Percentiles rank a stretch among this genome's conserved stretches.
These are phyloP conservation scores for Stenogyne calaminthoides DNA, from an alignment of 305 asterid genomes.

Conservation along the genomic window DNA sequence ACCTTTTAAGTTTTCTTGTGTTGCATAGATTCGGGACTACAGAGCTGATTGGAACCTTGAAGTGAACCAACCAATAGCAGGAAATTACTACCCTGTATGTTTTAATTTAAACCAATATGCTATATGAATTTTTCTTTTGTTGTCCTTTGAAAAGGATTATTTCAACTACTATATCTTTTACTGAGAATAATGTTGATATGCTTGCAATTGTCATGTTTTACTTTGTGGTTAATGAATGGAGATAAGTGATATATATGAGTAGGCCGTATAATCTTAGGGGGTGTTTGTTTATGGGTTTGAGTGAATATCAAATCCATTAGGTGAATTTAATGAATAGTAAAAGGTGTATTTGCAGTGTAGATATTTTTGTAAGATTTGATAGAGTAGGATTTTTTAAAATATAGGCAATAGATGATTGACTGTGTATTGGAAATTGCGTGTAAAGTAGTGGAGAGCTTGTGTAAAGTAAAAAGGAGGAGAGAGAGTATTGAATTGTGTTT, in stretches of 20 bases:
- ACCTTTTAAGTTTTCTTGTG: slow-evolving; percentile 9
- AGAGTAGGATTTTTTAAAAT: too few relatives aligned
- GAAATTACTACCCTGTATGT: slow-evolving; percentile 97
- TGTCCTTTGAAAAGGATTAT: not conserved
- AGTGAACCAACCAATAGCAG: slow-evolving; percentile 93
- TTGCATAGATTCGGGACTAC: slow-evolving; percentile 75
- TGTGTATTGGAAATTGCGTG: too few relatives aligned
- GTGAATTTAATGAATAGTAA: too few relatives aligned
- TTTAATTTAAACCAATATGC: not conserved
- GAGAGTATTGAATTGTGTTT: too few relatives aligned
- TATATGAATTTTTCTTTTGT: not conserved
- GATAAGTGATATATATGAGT: not conserved
- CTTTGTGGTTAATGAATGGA: not conserved
- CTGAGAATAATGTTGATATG: not conserved
- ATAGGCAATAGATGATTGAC: too few relatives aligned
- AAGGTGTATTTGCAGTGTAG: too few relatives aligned
- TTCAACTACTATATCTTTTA: not conserved
- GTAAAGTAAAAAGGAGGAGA: too few relatives aligned
- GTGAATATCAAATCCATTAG: too few relatives aligned
- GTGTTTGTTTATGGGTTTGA: too few relatives aligned
- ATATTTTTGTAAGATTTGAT: too few relatives aligned
- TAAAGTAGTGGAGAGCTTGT: too few relatives aligned
- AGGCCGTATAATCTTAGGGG: too few relatives aligned
- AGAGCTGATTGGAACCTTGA: slow-evolving; percentile 96
- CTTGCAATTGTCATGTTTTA: not conserved